Evolutionary conservation across 106 monocot genomes (phyloP).

Genomic region (Apostasia shenzhenica): DNA sequence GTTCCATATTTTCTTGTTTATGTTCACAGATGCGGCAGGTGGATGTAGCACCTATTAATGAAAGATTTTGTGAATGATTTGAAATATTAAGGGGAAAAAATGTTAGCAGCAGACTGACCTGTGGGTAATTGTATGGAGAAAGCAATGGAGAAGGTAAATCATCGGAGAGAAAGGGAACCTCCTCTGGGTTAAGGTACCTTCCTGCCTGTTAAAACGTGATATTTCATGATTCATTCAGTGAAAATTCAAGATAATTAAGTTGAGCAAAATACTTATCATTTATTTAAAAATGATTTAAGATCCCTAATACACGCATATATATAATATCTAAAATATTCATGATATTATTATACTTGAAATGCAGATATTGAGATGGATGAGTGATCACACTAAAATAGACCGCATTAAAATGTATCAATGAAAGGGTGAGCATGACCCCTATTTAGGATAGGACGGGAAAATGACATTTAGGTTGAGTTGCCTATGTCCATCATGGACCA

Average conservation of each 20-base stretch:
- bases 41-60: constrained; percentile 53
- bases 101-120: constrained; percentile 25
- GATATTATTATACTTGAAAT: background rate
- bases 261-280: no score
- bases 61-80: background rate
- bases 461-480: no score
- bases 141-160: constrained; percentile 34
- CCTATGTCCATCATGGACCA: no score
- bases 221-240: background rate
- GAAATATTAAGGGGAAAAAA: background rate
- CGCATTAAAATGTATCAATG: no score
- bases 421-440: no score
- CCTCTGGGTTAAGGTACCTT: constrained; percentile 73
- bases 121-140: constrained; percentile 19
- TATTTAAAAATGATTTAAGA: background rate
- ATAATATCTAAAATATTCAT: background rate
- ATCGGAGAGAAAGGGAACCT: constrained; percentile 76
- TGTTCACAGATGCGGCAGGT: constrained; percentile 50
- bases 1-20: constrained; percentile 62
- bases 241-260: no score
- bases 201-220: constrained; percentile 43
- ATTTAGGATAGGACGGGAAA: no score
- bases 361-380: background rate
- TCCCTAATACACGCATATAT: background rate
- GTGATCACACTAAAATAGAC: background rate